Base-by-base conservation (phyloP, 352 stramenopile genomes). In the Globisporangium viniferum region DNA sequence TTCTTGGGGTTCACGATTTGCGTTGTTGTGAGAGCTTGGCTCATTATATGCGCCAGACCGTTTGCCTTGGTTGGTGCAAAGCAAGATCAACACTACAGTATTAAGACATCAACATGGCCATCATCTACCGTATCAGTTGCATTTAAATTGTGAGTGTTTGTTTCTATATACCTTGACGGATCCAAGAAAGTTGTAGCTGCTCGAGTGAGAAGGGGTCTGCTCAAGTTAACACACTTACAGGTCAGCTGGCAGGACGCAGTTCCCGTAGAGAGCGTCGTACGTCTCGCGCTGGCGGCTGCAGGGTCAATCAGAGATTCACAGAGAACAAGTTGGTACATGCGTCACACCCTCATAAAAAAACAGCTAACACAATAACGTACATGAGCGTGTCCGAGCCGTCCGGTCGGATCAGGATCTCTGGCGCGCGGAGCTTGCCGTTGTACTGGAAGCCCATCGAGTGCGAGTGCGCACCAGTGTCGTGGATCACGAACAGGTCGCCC, bases 361-460 rank as follows among this genome's bases (percentile, higher is more conserved):
- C 41, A 49, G 15, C 41, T 20, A 20, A 12, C 20, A 4, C 41
- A n/a, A 22, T 51, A 18, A 74, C 77, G 59, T 79, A 93, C 86
- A 94, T 94, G 76, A 94, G 84, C 35, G 80, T 74, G 48, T 84
- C 75, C 35, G 63, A 63, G 60, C 81, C 84, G 66, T 90, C 73
- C 4, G 77, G 53, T 5, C 83, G 81, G 48, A 94, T 69, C 5
- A 97, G 84, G 41, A 97, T 75, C 67, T 97, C 90, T n/a, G 90
- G 89, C 7, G 90, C 89, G 22, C 90, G 87, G 59, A 97, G 80
- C 68, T 97, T 97, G 71, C 90, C 90, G 60, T 97, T 97, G 85
- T 97, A 97, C 76, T 97, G 90, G 72, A 97, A 97, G 33, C 90
- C 90, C 90, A 97, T 97, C 70, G 88, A 96, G 78, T 97, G 89